Base-by-base conservation (phyloP, 495 filamentous ascomycete species). In the Lasiosphaeris hirsuta region DNA sequence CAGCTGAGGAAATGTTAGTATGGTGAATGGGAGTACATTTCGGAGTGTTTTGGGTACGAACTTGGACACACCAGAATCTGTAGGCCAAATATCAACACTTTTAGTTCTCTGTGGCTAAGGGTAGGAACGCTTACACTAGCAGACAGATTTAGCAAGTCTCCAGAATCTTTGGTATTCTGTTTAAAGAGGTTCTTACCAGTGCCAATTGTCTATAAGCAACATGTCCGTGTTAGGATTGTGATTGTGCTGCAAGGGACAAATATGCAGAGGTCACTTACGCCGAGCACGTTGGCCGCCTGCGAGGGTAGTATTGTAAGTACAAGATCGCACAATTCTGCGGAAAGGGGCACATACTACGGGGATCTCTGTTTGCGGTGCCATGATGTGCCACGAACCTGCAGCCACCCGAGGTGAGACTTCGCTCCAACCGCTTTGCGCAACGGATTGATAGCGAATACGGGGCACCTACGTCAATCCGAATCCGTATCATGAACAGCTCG, bases 21-120 rank as follows among this genome's bases (percentile, higher is more conserved):
- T 55, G 3, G 36, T 33, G 43, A 11, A 7, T 18, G 10, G 23
- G 23, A 30, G 5, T 30, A 5, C 2, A 8, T 14, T n/a, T 39
- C 10, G n/a, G 10, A 10, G 23, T 15, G 14, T n/a, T 3, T 4
- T 5, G 15, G 19, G 10, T 18, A 63, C 70, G 56, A 15, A 78
- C 73, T 61, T 81, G 79, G 47, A 82, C 60, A 54, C 78, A 82
- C 79, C 79, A 82, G 13, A 75, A 48, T 6, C 67, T 73, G 37
- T 36, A 35, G 18, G 37, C 41, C 44, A 10, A 45, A 15, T 38
- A 17, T 18, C 17, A 34, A 13, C 30, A 51, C 34, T 38, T 39
- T 14, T 5, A 0, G 41, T 0, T 36, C 48, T 8, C n/a, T 10
- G 23, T 50, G 8, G 53, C 19, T 17, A 6, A 23, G 37, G 11